These are phyloP conservation scores for Neurospora hispaniola DNA, from an alignment of 495 filamentous ascomycete genomes.

Conservation along the genomic window DNA sequence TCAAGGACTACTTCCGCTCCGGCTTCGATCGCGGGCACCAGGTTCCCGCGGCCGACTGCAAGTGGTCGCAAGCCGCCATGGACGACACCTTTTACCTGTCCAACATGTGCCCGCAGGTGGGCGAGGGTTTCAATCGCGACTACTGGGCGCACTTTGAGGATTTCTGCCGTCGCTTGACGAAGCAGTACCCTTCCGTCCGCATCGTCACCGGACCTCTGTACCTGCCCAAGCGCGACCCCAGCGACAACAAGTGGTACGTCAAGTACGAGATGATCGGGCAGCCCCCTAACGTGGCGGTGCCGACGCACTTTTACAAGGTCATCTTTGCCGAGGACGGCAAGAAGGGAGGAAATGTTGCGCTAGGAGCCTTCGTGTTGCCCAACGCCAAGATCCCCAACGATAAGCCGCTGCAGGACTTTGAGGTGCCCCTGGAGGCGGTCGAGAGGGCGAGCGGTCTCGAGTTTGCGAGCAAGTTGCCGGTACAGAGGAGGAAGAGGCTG, in stretches of 20 bases:
- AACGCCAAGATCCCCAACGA: slow-evolving; percentile 85
- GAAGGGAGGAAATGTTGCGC: slow-evolving; percentile 62
- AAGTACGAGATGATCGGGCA: slow-evolving; percentile 93
- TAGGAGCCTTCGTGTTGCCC: slow-evolving; percentile 91
- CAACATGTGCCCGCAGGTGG: slow-evolving; percentile 98
- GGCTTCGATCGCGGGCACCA: slow-evolving; percentile 97
- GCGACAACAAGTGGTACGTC: slow-evolving; percentile 89
- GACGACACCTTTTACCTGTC: slow-evolving; percentile 83
- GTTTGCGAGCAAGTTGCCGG: slow-evolving; percentile 71
- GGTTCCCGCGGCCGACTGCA: slow-evolving; percentile 93
- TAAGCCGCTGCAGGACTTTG: slow-evolving; percentile 77
- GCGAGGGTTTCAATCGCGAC: slow-evolving; percentile 94
- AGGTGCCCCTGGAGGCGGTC: slow-evolving; percentile 84
- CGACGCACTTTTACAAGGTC: slow-evolving; percentile 98
- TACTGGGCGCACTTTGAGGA: slow-evolving; percentile 99
- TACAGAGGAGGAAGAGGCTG: slow-evolving; percentile 59
- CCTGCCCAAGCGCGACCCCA: slow-evolving; percentile 63
- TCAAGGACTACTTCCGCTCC: slow-evolving; percentile 86
- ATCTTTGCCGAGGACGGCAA: slow-evolving; percentile 84
- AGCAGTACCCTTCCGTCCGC: slow-evolving; percentile 72
- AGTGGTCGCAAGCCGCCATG: slow-evolving; percentile 90
- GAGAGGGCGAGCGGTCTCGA: slow-evolving; percentile 87
- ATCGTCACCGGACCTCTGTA: slow-evolving; percentile 93
- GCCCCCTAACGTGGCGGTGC: slow-evolving; percentile 90
- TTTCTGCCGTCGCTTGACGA: slow-evolving; percentile 77